Evolutionary conservation across 768 basidiomycete species (phyloP).

Genomic region (Tulasnella sp.): DNA sequence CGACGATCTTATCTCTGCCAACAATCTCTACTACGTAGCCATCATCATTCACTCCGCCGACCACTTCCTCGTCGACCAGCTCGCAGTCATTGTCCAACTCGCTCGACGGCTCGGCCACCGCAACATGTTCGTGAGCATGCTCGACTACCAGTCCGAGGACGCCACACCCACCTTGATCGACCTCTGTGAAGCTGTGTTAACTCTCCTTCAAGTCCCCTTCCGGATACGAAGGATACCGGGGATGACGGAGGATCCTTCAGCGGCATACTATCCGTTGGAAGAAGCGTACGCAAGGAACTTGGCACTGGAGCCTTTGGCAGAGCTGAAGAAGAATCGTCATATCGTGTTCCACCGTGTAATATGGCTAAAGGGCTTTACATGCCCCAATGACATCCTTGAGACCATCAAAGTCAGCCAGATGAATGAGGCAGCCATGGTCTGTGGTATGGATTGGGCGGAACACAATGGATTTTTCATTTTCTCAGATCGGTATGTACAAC

Average conservation of each 20-base stretch:
- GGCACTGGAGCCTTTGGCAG: slow-evolving; percentile 79
- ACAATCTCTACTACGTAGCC: slow-evolving; percentile 87
- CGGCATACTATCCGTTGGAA: slow-evolving; percentile 91
- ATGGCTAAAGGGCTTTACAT: slow-evolving; percentile 98
- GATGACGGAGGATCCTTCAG: slow-evolving; percentile 80
- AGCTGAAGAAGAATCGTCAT: slow-evolving; percentile 61
- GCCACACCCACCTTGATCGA: slow-evolving; percentile 91
- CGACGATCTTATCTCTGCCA: slow-evolving; percentile 73
- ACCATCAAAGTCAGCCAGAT: slow-evolving; percentile 80
- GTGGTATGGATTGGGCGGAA: slow-evolving; percentile 99
- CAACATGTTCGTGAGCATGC: slow-evolving; percentile 93
- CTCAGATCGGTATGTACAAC: slow-evolving; percentile 65
- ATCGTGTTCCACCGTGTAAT: slow-evolving; percentile 85
- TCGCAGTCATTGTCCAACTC: slow-evolving; percentile 94
- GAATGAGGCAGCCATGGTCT: slow-evolving; percentile 96
- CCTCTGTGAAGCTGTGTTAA: slow-evolving; percentile 90
- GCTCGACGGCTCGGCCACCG: slow-evolving; percentile 79
- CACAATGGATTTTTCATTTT: slow-evolving; percentile 96
- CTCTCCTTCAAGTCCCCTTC: slow-evolving; percentile 85
- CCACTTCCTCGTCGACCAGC: slow-evolving; percentile 97
- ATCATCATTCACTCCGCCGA: slow-evolving; percentile 96
- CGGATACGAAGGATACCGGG: slow-evolving; percentile 82
- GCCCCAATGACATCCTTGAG: slow-evolving; percentile 95
- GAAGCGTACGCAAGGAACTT: slow-evolving; percentile 92
- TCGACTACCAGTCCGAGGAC: slow-evolving; percentile 92